Evolutionary conservation across 2,329 filamentous ascomycete species (phyloP).

Genomic region (Atkinsonella hypoxylon): DNA sequence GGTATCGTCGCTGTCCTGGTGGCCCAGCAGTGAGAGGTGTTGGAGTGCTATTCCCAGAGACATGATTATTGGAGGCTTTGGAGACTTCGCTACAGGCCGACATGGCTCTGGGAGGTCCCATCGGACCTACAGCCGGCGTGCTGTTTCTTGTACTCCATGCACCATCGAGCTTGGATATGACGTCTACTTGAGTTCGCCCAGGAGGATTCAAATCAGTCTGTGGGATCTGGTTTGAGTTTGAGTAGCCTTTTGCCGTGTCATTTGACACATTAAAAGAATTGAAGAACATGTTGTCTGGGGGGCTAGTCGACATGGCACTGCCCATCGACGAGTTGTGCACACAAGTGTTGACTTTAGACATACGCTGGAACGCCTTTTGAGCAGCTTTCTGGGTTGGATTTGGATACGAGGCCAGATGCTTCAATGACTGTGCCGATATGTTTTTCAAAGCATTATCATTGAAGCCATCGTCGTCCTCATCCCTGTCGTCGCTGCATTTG

Average conservation of each 20-base stretch:
- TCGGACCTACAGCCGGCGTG: background rate
- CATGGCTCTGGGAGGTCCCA: background rate
- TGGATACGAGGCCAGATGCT: slow-evolving; percentile 42
- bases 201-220: background rate
- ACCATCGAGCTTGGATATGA: slow-evolving; percentile 1
- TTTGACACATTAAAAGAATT: background rate
- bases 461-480: slow-evolving; percentile 17
- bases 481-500: slow-evolving; percentile 10
- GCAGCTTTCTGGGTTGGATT: slow-evolving; percentile 43
- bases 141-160: background rate
- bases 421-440: slow-evolving; percentile 35
- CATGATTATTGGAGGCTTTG: slow-evolving; percentile 10
- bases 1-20: slow-evolving; percentile 39
- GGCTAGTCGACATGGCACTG: background rate
- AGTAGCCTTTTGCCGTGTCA: background rate
- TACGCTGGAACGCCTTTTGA: slow-evolving; percentile 30
- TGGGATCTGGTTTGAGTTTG: background rate
- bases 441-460: slow-evolving; percentile 22
- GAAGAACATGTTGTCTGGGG: background rate
- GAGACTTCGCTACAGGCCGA: slow-evolving; percentile 1
- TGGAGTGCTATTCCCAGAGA: slow-evolving; percentile 30
- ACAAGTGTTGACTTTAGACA: slow-evolving; percentile 14
- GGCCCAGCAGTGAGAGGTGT: slow-evolving; percentile 41
- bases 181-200: slow-evolving; percentile 1
- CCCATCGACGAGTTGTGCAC: slow-evolving; percentile 3